A percentile compares a stretch with the other conserved stretches of the same genome.
Evolutionary conservation across 495 filamentous ascomycete species (phyloP).

Genomic region (Cairneyella variabilis): DNA sequence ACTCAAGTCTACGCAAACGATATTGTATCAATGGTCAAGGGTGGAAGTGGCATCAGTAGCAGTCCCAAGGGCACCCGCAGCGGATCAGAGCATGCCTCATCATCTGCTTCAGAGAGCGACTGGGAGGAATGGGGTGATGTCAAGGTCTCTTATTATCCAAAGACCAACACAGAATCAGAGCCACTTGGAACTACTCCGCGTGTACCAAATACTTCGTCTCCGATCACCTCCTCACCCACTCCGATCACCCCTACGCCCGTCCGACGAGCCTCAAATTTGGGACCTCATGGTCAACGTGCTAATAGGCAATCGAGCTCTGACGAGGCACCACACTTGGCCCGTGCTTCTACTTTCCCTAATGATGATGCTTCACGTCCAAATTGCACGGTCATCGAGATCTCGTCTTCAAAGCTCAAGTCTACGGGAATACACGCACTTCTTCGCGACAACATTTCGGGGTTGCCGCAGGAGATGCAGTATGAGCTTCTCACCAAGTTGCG

Average conservation of each 20-base stretch:
- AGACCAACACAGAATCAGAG: constrained; percentile 29
- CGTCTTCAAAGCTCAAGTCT: constrained; percentile 57
- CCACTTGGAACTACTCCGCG: neutral
- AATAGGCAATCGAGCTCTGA: constrained; percentile 20
- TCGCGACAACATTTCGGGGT: constrained; percentile 52
- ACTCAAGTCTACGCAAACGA: constrained; percentile 70
- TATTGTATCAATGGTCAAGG: constrained; percentile 58
- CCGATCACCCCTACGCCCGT: constrained; percentile 52
- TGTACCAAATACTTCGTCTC: neutral
- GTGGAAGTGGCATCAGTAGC: constrained; percentile 28
- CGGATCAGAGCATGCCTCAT: neutral
- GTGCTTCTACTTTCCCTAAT: constrained; percentile 21
- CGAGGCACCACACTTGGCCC: constrained; percentile 15
- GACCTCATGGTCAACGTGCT: constrained; percentile 23
- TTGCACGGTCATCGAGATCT: constrained; percentile 65
- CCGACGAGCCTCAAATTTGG: constrained; percentile 33
- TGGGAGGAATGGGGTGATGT: constrained; percentile 72
- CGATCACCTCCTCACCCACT: constrained; percentile 19
- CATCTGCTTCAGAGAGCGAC: constrained; percentile 5
- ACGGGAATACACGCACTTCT: constrained; percentile 65
- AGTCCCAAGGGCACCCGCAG: constrained; percentile 18
- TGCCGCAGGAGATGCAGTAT: constrained; percentile 73
- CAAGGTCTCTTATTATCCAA: constrained; percentile 61
- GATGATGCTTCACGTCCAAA: constrained; percentile 52
- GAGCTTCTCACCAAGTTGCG: constrained; percentile 83